Percentiles rank a stretch among this genome's conserved stretches.
Evolutionary conservation across 2,329 filamentous ascomycete species (phyloP).

Genomic region (Zymoseptoria passerinii): DNA sequence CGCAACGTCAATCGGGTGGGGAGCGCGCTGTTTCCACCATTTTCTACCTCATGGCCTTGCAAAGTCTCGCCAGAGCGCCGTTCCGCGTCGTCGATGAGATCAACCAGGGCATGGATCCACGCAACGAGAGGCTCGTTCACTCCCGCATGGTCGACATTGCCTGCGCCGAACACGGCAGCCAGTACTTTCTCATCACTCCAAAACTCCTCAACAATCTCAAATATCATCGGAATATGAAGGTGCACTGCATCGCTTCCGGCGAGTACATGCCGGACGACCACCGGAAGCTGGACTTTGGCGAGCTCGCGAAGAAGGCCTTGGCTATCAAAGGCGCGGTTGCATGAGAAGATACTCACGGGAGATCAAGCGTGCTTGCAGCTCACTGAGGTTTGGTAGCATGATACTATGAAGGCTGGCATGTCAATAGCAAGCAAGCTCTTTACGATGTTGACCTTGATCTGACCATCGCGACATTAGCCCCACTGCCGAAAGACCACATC

Average conservation of each 20-base stretch:
- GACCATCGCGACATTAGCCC: too few relatives aligned
- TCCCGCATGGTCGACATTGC: slow-evolving; percentile 97
- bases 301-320: slow-evolving; percentile 30
- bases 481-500: too few relatives aligned
- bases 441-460: background rate
- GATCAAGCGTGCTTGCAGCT: background rate
- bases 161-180: slow-evolving; percentile 50
- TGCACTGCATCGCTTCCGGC: slow-evolving; percentile 88
- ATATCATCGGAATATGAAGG: slow-evolving; percentile 85
- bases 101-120: slow-evolving; percentile 98
- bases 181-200: slow-evolving; percentile 96
- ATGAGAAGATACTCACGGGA: background rate
- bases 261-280: slow-evolving; percentile 48
- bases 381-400: background rate
- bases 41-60: slow-evolving; percentile 97
- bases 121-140: slow-evolving; percentile 97
- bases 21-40: slow-evolving; percentile 95
- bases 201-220: slow-evolving; percentile 79
- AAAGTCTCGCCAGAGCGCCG: slow-evolving; percentile 84
- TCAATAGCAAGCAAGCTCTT: background rate
- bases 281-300: slow-evolving; percentile 37
- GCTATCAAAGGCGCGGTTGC: slow-evolving; percentile 10
- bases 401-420: background rate
- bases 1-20: slow-evolving; percentile 90
- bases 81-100: slow-evolving; percentile 99